phyloP scores from a whole-genome alignment of 208 protist species.

The Polymyxa betae region DNA sequence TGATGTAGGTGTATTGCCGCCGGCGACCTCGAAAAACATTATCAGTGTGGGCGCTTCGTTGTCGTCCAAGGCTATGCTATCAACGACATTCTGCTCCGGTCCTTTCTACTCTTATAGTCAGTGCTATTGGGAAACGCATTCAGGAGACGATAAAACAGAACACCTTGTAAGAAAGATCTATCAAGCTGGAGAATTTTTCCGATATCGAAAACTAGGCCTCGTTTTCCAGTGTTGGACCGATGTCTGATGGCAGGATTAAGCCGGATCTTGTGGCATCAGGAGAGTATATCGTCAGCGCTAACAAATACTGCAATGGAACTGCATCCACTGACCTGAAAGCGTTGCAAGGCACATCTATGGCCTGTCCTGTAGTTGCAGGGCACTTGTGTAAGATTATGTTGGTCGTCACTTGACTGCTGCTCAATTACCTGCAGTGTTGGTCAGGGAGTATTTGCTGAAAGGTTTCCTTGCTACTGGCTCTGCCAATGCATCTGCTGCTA shows the following conservation, averaged over 20 bases:
- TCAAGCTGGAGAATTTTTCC: not conserved
- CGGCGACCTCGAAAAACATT: conserved; percentile 52
- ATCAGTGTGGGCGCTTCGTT: conserved; percentile 51
- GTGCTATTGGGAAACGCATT: too few species aligned
- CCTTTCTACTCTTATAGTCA: not conserved
- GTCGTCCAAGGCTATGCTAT: not conserved
- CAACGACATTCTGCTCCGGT: not conserved
- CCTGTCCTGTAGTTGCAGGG: conserved; percentile 79
- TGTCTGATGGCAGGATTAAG: conserved; percentile 53
- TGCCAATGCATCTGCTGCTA: not conserved
- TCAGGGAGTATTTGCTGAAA: conserved; percentile 81
- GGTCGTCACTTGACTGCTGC: not conserved
- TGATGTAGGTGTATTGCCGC: not conserved
- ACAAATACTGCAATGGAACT: not conserved
- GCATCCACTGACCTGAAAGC: not conserved
- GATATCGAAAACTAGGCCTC: not conserved
- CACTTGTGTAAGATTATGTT: not conserved
- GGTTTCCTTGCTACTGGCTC: conserved; percentile 60
- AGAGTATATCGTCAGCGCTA: conserved; percentile 72
- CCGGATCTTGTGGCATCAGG: conserved; percentile 56
- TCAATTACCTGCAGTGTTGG: conserved; percentile 70
- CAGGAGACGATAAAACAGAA: conserved; percentile 19
- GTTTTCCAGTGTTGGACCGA: conserved; percentile 55
- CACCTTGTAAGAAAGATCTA: not conserved
- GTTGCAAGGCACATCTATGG: conserved; percentile 83